These are phyloP conservation scores for Cladochytrium replicatum DNA, from an alignment of 192 early-diverging fungal species.

Conservation along the genomic window DNA sequence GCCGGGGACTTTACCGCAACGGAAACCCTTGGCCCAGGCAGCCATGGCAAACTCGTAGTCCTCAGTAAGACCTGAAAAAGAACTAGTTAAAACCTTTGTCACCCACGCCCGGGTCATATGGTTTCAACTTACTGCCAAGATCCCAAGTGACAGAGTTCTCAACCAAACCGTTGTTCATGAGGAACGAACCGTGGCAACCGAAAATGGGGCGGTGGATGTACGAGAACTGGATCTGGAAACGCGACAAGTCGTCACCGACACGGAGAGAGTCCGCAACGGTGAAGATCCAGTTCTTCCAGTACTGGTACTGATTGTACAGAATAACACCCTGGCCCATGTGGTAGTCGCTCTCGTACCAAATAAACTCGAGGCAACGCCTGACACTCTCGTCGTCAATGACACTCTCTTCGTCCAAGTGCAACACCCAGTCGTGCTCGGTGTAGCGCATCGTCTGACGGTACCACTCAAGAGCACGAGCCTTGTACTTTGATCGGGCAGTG, in stretches of 20 bases:
- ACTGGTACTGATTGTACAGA: constrained; percentile 49
- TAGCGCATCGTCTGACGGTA: constrained; percentile 44
- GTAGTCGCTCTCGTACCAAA: constrained; percentile 38
- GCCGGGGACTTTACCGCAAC: constrained; percentile 35
- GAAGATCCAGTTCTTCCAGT: constrained; percentile 48
- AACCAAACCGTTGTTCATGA: constrained; percentile 41
- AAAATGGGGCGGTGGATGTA: constrained; percentile 45
- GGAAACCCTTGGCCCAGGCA: constrained; percentile 41
- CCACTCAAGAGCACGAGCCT: constrained; percentile 49
- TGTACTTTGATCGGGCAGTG: constrained; percentile 35
- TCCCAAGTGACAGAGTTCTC: constrained; percentile 51
- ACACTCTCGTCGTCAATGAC: constrained; percentile 46
- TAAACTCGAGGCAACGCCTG: constrained; percentile 29
- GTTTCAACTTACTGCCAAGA: constrained; percentile 28
- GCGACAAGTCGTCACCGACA: constrained; percentile 42
- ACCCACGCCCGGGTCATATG: not conserved
- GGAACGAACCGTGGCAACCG: constrained; percentile 45
- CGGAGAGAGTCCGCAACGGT: constrained; percentile 46
- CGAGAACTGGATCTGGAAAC: constrained; percentile 51
- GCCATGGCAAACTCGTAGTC: constrained; percentile 46
- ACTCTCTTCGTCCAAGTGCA: constrained; percentile 48
- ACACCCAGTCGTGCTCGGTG: constrained; percentile 47
- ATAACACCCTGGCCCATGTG: constrained; percentile 44
- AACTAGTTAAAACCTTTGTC: constrained; percentile 1
- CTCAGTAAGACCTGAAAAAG: constrained; percentile 39